Evolutionary conservation across 768 basidiomycete species (phyloP).

Genomic region (Auricularia sp.): DNA sequence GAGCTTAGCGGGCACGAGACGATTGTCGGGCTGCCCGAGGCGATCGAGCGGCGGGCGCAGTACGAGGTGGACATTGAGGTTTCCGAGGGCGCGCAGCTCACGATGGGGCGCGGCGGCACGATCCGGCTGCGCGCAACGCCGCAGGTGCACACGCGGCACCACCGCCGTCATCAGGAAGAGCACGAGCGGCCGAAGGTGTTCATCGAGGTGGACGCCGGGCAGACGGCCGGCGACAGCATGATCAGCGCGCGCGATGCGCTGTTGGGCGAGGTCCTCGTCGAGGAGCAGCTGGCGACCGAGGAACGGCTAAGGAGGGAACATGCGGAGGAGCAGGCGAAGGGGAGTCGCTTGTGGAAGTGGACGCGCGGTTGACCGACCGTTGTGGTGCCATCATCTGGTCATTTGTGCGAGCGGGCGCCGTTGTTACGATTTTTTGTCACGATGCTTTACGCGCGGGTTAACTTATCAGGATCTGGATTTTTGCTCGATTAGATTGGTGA

Average conservation of each 20-base stretch:
- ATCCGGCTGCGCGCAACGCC: slow-evolving; percentile 1
- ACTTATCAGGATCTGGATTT: too few relatives aligned
- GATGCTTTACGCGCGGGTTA: too few relatives aligned
- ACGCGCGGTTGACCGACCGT: slow-evolving; percentile 1
- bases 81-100: not conserved
- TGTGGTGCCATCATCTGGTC: too few relatives aligned
- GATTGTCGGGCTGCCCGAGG: not conserved
- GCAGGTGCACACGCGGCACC: slow-evolving; percentile 12
- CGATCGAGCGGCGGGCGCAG: not conserved
- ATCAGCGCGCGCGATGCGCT: slow-evolving; percentile 41
- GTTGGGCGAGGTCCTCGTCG: slow-evolving; percentile 55
- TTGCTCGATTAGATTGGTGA: too few relatives aligned
- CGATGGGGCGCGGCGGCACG: not conserved
- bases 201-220: not conserved
- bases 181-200: not conserved
- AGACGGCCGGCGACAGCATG: slow-evolving; percentile 4
- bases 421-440: too few relatives aligned
- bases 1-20: slow-evolving; percentile 1
- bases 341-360: slow-evolving; percentile 6
- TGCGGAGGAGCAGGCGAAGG: slow-evolving; percentile 21
- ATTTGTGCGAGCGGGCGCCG: too few relatives aligned
- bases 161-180: slow-evolving; percentile 8
- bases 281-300: slow-evolving; percentile 50
- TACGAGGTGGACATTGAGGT: not conserved
- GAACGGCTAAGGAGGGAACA: slow-evolving; percentile 47